phyloP scores from a whole-genome alignment of 306 rosid species.

The Luffa aegyptiaca region DNA sequence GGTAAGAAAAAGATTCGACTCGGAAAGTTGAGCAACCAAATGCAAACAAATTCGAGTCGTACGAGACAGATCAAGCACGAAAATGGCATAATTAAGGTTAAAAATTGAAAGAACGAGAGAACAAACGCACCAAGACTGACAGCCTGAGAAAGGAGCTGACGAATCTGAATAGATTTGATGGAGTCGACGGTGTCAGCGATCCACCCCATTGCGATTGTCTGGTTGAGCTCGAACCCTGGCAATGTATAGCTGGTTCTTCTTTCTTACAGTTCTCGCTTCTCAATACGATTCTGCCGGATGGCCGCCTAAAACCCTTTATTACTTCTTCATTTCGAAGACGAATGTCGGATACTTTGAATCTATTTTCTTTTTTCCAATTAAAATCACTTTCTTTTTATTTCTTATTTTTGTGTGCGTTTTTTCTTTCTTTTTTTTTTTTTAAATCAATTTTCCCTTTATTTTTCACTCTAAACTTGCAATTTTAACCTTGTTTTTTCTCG shows the following conservation, averaged over 20 bases:
- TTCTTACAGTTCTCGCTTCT: not conserved
- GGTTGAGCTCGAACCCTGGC: not conserved
- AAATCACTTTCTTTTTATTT: not conserved
- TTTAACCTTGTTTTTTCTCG: too few relatives aligned
- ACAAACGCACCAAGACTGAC: slow-evolving; percentile 39
- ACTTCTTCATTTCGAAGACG: not conserved
- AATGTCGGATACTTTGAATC: not conserved
- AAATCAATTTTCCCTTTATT: not conserved
- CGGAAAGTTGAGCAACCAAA: not conserved
- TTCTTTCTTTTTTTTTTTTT: too few relatives aligned
- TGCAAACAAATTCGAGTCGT: not conserved
- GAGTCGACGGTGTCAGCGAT: slow-evolving; percentile 36
- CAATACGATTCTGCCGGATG: not conserved
- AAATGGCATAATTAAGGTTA: not conserved
- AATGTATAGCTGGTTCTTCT: not conserved
- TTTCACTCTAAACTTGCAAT: too few relatives aligned
- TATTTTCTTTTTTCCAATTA: not conserved
- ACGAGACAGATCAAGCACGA: not conserved
- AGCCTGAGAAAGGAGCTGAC: slow-evolving; percentile 33
- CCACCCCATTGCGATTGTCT: slow-evolving; percentile 35
- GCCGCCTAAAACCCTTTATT: not conserved
- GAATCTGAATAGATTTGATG: slow-evolving; percentile 40
- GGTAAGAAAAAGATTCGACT: not conserved
- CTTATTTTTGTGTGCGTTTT: too few relatives aligned
- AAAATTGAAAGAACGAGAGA: not conserved